Conservation (phyloP, 2,329 filamentous ascomycete species). For the Apiospora rasikravindrae region DNA sequence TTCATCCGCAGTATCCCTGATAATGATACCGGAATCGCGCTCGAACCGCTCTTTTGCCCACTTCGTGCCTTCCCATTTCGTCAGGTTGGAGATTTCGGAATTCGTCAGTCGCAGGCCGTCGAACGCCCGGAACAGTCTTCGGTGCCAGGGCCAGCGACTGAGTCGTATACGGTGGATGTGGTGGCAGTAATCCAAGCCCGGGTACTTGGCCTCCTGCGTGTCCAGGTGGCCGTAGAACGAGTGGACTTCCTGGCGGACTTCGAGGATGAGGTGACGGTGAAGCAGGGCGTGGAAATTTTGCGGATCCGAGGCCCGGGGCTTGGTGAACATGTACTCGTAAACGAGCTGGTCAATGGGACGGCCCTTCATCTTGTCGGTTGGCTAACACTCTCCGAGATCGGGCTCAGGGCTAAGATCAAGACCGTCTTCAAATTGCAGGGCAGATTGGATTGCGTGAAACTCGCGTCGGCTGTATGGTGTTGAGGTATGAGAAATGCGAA, state of each 20-base stretch:
- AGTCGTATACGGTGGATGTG: conserved; percentile 78
- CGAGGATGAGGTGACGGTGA: conserved; percentile 72
- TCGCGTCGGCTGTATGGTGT: neutral
- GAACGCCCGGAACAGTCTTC: conserved; percentile 77
- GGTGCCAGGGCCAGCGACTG: conserved; percentile 77
- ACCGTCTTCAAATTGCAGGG: neutral
- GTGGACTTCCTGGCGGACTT: conserved; percentile 79
- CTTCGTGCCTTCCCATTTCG: conserved; percentile 82
- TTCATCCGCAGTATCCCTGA: conserved; percentile 74
- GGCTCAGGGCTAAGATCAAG: neutral
- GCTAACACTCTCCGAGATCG: neutral
- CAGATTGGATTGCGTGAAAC: neutral
- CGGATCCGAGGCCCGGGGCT: conserved; percentile 70
- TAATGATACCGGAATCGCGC: conserved; percentile 71
- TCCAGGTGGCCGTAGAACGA: conserved; percentile 81
- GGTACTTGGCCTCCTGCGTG: conserved; percentile 81
- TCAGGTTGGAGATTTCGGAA: conserved; percentile 72
- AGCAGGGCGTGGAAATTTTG: conserved; percentile 74
- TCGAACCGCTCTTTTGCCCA: conserved; percentile 85
- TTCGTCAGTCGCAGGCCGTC: conserved; percentile 71
- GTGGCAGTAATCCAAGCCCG: conserved; percentile 79
- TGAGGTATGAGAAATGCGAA: neutral
- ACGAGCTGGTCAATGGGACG: conserved; percentile 74
- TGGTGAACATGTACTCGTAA: conserved; percentile 75
- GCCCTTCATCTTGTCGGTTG: conserved; percentile 67